These are phyloP conservation scores for Penicillium ochrochloron DNA, from an alignment of 495 filamentous ascomycete species.

Conservation along the genomic window DNA sequence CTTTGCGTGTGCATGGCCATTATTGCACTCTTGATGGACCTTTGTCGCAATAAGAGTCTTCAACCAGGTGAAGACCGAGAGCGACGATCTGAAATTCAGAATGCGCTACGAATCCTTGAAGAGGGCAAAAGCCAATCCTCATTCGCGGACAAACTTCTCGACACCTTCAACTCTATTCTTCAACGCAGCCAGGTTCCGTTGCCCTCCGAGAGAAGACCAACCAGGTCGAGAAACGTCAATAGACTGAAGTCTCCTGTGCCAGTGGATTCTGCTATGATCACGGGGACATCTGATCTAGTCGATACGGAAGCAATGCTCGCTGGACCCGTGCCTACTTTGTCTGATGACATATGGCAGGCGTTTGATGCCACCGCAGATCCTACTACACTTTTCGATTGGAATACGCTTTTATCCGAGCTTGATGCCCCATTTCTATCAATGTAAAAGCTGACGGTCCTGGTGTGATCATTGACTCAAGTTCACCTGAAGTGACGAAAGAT, in stretches of 20 bases:
- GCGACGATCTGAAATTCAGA: slow-evolving; percentile 34
- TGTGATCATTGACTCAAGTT: not conserved
- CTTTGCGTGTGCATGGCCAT: slow-evolving; percentile 43
- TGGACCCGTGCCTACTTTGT: slow-evolving; percentile 20
- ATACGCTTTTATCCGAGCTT: slow-evolving; percentile 26
- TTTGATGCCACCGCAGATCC: slow-evolving; percentile 29
- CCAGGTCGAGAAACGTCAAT: not conserved
- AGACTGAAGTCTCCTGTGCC: not conserved
- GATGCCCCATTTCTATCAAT: slow-evolving; percentile 26
- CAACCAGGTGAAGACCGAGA: slow-evolving; percentile 21
- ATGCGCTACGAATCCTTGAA: slow-evolving; percentile 42
- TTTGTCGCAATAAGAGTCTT: slow-evolving; percentile 31
- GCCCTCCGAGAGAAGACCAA: not conserved
- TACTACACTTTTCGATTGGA: slow-evolving; percentile 28
- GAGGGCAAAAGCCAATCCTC: slow-evolving; percentile 37
- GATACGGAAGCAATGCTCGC: not conserved
- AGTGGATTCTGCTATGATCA: not conserved
- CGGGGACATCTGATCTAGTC: not conserved
- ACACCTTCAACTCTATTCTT: slow-evolving; percentile 39
- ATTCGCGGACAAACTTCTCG: slow-evolving; percentile 38
- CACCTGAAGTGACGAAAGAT: not conserved
- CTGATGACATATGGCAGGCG: slow-evolving; percentile 31
- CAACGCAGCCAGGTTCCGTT: slow-evolving; percentile 32
- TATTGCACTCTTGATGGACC: slow-evolving; percentile 42
- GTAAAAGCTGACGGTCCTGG: not conserved